Evolutionary conservation across 2,329 filamentous ascomycete species (phyloP).

Genomic region (Aspergillus pseudoterreus): DNA sequence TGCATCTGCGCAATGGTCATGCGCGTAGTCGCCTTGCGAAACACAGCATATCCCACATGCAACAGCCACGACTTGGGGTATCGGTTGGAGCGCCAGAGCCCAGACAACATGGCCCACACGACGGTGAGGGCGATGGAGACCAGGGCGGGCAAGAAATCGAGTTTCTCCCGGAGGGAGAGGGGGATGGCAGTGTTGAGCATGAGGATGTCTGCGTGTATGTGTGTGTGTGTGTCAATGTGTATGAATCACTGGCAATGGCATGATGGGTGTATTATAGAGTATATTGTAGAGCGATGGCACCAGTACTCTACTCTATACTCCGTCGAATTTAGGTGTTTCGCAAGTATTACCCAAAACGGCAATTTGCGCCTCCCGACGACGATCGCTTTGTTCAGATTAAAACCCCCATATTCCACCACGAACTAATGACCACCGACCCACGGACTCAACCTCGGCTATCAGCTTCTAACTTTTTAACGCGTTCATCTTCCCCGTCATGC

Average conservation of each 20-base stretch:
- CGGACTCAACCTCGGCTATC: no score
- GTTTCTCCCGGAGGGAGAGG: conserved; percentile 27
- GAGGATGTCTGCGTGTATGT: not conserved
- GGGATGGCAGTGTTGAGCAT: conserved; percentile 19
- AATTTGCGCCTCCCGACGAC: conserved; percentile 3
- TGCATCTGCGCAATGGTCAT: conserved; percentile 28
- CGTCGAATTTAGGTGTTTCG: conserved; percentile 12
- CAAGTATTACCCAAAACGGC: conserved; percentile 16
- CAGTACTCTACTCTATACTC: no score
- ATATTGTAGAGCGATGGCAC: no score
- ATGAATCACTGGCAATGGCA: no score
- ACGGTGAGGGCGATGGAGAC: conserved; percentile 22
- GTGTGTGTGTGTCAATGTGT: conserved; percentile 1
- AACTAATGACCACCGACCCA: not conserved
- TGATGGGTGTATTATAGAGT: no score
- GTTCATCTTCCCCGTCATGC: no score
- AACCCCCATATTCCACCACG: not conserved
- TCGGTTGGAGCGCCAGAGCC: conserved; percentile 23
- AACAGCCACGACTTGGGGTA: conserved; percentile 29
- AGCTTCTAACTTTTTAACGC: no score
- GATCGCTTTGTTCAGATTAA: not conserved
- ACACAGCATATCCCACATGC: conserved; percentile 33
- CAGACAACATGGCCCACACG: conserved; percentile 26
- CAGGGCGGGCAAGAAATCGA: conserved; percentile 32
- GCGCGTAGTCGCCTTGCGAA: conserved; percentile 29